Evolutionary conservation across 768 basidiomycete genomes (phyloP).

Genomic region (Rickenella mellea): DNA sequence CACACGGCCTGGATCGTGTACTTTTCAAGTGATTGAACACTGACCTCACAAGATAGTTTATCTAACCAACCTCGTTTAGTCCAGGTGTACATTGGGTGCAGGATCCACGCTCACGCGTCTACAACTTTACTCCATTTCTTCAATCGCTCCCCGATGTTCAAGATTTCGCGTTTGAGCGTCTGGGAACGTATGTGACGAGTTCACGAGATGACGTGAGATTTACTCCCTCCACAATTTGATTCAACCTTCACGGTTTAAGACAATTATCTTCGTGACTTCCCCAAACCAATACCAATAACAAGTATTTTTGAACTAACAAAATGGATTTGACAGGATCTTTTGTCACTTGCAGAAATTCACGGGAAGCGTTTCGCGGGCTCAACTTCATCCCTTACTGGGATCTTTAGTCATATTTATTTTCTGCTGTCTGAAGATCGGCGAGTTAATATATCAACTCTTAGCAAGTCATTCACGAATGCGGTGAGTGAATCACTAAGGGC

Average conservation of each 20-base stretch:
- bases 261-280: not conserved
- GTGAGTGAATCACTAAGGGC: conserved; percentile 34
- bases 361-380: conserved; percentile 68
- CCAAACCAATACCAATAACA: not conserved
- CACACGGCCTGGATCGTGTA: conserved; percentile 59
- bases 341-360: conserved; percentile 47
- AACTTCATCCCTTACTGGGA: conserved; percentile 80
- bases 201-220: conserved; percentile 66
- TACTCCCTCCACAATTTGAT: too few relatives aligned
- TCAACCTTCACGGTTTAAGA: not conserved
- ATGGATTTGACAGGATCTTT: conserved; percentile 60
- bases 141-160: conserved; percentile 66
- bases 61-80: conserved; percentile 28
- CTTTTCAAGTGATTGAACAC: conserved; percentile 59
- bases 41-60: not conserved
- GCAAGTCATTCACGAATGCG: conserved; percentile 46
- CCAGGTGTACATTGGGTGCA: conserved; percentile 84
- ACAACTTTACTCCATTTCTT: conserved; percentile 72
- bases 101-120: conserved; percentile 78
- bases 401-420: conserved; percentile 83
- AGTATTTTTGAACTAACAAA: not conserved
- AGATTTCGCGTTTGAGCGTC: conserved; percentile 78
- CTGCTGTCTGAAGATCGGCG: conserved; percentile 64
- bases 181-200: conserved; percentile 67
- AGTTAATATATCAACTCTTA: conserved; percentile 54